Base-by-base conservation (phyloP, 2,329 filamentous ascomycete species). In the Cladosporium sphaerospermum region DNA sequence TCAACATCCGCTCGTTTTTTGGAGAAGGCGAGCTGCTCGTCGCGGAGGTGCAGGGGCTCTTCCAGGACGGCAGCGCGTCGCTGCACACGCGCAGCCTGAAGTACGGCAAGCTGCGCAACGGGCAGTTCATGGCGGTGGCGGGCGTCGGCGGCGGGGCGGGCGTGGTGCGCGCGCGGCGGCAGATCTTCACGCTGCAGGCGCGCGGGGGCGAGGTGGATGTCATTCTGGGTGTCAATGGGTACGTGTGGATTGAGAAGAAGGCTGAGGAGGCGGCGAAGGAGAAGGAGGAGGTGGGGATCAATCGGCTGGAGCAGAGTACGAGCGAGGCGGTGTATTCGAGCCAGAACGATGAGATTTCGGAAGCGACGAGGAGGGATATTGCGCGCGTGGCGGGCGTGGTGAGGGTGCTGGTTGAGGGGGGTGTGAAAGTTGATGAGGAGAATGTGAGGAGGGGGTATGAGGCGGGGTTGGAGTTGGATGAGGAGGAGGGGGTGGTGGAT, bases 1-100 rank as follows among this genome's bases (percentile, higher is more conserved):
- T 99, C 64, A 93, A 97, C 72, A 97, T 99, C 71, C 83, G 93
- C 47, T 89, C 84, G n/a, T 99, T 96, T 72, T 97, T 99, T 74
- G 85, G 86, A 52, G 93, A 99, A 71, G 93, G 93, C 10, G 93
- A 99, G 68, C 74, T 99, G 49, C 75, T 99, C 13, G 88, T 97
- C 14, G 93, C 93, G 1, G 93, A 99, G 73, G 93, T 99, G 52
- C 93, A 99, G 78, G 82, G 83, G 61, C 77, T 99, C 52, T 89
- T 90, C 69, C 80, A 83, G 54, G 92, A 97, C 71, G 92, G 91
- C 54, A 85, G 83, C 1, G 91, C 93, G 1, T 85, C 85, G 54
- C 76, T 99, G 65, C 93, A 99, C 73, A 97, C 93, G 8, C 83
- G 93, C 56, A 88, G 83, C 59, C 73, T 97, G 65, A 91, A 92